Evolutionary conservation across 495 filamentous ascomycete species (phyloP), one percentile per base, ranked within the genome.

Genomic region (Halenospora varia): DNA sequence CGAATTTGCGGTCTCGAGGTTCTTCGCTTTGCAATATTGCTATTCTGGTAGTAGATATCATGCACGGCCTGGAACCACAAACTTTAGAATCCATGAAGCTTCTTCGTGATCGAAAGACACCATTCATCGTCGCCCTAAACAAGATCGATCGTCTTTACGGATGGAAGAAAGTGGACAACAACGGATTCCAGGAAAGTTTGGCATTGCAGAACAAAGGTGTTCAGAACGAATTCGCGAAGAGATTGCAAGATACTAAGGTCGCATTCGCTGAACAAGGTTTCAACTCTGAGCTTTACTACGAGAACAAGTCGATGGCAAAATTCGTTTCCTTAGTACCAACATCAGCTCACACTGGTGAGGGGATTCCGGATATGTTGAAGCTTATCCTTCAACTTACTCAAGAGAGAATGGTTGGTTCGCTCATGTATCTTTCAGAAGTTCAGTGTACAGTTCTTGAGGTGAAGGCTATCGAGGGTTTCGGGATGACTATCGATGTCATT

Each of bases 131-230:
- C 46, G 95, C 95, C 1, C 78, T 99, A 62, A 99, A 99, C 83
- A 99, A 99, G 81, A 97, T 99, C 62, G 95, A 99, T 83, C 92
- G 95, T 85, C 86, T 99, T 10, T 97, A 96, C 68, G 88, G 86
- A 70, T 99, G 95, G 95, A 93, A 93, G 77, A 88, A 91, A 74
- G 90, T 96, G 62, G 92, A 93, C 60, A 96, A 99, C 78, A 97
- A 97, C 70, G 95, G 95, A 44, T 97, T 99, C 82, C 85, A 90
- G 63, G 92, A 96, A 61, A 92, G 87, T 73, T 77, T 99, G 69
- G 77, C 77, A 22, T 81, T 93, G 69, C 95, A 99, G 72, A 96
- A 85, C 75, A 96, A 95, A 77, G 85, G 86, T 44, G 92, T 96
- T 6, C 91, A 96, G 73, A 89, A 88, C 72, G 95, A 97, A 68